Conservation (phyloP, 192 early-diverging fungal species). For the Gonapodya prolifera region DNA sequence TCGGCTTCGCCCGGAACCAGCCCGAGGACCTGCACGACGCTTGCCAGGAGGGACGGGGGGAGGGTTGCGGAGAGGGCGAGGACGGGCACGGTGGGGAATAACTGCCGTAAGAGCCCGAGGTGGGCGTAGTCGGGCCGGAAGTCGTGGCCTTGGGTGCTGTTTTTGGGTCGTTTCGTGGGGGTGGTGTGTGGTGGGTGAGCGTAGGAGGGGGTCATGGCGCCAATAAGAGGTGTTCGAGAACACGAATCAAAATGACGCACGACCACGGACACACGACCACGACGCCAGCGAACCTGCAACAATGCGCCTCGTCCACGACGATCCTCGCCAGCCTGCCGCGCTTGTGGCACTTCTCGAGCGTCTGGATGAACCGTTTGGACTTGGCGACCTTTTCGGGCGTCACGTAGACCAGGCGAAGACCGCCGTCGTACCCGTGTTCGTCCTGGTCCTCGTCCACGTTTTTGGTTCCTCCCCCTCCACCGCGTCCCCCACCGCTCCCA, state of each 20-base stretch:
- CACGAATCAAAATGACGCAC: too few relatives aligned
- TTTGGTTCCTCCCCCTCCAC: too few relatives aligned
- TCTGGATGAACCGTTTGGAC: slow-evolving; percentile 24
- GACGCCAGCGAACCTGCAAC: too few relatives aligned
- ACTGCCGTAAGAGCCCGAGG: slow-evolving; percentile 28
- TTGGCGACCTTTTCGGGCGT: slow-evolving; percentile 36
- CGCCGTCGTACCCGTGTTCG: not conserved
- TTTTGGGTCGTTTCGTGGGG: too few relatives aligned
- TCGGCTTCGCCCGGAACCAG: slow-evolving; percentile 16
- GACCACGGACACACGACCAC: too few relatives aligned
- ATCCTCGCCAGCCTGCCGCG: slow-evolving; percentile 26
- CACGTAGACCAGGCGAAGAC: slow-evolving; percentile 25
- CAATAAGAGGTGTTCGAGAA: too few relatives aligned
- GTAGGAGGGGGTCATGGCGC: too few relatives aligned
- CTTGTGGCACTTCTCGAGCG: slow-evolving; percentile 25
- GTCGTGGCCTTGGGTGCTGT: slow-evolving; percentile 38
- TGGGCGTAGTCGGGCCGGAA: slow-evolving; percentile 39
- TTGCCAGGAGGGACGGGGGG: slow-evolving; percentile 33
- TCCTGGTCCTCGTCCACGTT: not conserved
- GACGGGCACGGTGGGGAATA: slow-evolving; percentile 49
- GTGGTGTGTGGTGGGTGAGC: too few relatives aligned
- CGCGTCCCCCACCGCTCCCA: slow-evolving; percentile 2
- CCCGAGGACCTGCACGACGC: slow-evolving; percentile 36
- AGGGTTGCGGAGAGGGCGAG: slow-evolving; percentile 73
- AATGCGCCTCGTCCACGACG: slow-evolving; percentile 41